Conservation (phyloP, 1,284 basidiomycete genomes). For the Amylostereum chailletii region DNA sequence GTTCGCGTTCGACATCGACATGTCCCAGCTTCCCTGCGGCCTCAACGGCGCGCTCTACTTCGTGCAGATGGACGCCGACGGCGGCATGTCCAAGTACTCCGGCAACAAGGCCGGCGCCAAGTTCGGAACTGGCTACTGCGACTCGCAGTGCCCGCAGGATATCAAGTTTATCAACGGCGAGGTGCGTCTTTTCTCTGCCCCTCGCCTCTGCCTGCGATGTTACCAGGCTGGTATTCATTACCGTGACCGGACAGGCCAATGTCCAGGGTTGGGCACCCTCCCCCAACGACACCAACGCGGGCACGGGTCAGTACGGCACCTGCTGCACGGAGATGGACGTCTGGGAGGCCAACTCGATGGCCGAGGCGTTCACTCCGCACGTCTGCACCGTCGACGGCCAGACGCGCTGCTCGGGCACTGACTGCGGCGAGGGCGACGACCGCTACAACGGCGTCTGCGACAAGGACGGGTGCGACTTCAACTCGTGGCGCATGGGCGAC, state of each 20-base stretch:
- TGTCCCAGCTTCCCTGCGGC: slow-evolving; percentile 45
- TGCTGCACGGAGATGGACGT: slow-evolving; percentile 52
- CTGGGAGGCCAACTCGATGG: slow-evolving; percentile 45
- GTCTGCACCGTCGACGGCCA: slow-evolving; percentile 32
- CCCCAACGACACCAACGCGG: slow-evolving; percentile 33
- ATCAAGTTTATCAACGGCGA: slow-evolving; percentile 45
- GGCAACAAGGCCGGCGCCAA: slow-evolving; percentile 41
- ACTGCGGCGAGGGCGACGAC: slow-evolving; percentile 28
- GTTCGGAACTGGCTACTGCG: slow-evolving; percentile 49
- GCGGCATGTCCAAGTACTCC: slow-evolving; percentile 26
- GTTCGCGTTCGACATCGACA: slow-evolving; percentile 51
- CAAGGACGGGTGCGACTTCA: slow-evolving; percentile 48
- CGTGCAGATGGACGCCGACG: slow-evolving; percentile 31
- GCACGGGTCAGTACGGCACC: slow-evolving; percentile 33
- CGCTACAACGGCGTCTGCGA: slow-evolving; percentile 39
- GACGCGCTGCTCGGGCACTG: slow-evolving; percentile 29
- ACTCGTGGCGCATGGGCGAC: slow-evolving; percentile 45
- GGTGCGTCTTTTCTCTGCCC: slow-evolving; percentile 16
- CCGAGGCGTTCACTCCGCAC: slow-evolving; percentile 39
- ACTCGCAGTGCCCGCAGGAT: slow-evolving; percentile 39
- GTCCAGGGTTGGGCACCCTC: slow-evolving; percentile 31
- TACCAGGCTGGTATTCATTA: slow-evolving; percentile 11
- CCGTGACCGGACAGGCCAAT: slow-evolving; percentile 30
- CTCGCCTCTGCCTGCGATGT: not conserved
- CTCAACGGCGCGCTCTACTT: slow-evolving; percentile 43